Conservation (phyloP, 73 alveolate species). For the Urostyla sp. region DNA sequence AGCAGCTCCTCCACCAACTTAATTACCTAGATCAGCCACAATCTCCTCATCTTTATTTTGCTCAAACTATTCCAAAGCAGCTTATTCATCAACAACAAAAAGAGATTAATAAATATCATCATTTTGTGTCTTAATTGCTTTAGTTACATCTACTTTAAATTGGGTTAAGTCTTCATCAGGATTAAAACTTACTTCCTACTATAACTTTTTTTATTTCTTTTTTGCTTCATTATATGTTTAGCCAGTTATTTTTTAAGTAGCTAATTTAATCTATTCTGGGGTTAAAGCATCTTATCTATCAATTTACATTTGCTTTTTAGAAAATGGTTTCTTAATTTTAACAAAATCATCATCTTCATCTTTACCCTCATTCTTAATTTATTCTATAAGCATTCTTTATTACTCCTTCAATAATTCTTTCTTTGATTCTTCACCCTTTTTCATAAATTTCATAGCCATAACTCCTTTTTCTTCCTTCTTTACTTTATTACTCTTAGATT, state of each 20-base stretch:
- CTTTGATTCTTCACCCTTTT: conserved; percentile 47
- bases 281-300: conserved; percentile 2
- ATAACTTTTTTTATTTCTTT: conserved; percentile 10
- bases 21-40: conserved; percentile 40
- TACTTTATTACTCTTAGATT: conserved; percentile 21
- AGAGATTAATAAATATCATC: conserved; percentile 41
- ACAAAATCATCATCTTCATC: conserved; percentile 8
- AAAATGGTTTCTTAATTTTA: conserved; percentile 1
- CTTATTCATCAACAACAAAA: conserved; percentile 18
- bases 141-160: conserved; percentile 48
- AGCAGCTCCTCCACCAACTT: conserved; percentile 33
- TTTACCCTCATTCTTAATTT: conserved; percentile 43
- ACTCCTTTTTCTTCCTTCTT: conserved; percentile 64
- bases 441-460: conserved; percentile 65
- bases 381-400: conserved; percentile 54
- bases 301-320: background rate
- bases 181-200: conserved; percentile 54
- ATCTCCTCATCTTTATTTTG: conserved; percentile 52
- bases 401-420: conserved; percentile 44
- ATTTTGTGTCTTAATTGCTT: conserved; percentile 28
- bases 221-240: background rate
- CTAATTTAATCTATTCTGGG: conserved; percentile 14
- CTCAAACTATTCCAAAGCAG: conserved; percentile 57
- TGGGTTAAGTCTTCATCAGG: conserved; percentile 31
- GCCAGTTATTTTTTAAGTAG: conserved; percentile 8